These are phyloP conservation scores for Forsythia viridissima DNA, from an alignment of 257 asterid genomes.

Conservation along the genomic window DNA sequence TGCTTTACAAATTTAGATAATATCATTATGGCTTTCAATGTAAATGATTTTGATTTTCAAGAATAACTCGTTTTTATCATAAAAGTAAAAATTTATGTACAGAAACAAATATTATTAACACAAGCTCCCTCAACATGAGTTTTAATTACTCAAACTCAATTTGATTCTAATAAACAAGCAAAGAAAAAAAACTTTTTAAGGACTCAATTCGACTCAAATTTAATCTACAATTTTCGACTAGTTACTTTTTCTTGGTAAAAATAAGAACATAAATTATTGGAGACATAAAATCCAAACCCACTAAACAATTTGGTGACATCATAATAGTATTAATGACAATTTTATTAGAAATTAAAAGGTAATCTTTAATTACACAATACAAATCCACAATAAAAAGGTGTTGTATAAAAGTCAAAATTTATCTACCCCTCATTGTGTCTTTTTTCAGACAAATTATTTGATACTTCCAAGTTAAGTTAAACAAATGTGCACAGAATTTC, in stretches of 20 bases:
- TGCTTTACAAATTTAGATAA: no score
- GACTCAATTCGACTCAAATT: no score
- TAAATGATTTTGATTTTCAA: not conserved
- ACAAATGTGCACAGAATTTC: slow-evolving; percentile 9
- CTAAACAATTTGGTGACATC: not conserved
- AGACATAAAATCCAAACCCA: not conserved
- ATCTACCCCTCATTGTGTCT: not conserved
- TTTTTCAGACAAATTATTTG: slow-evolving; percentile 15
- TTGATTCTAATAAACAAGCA: not conserved
- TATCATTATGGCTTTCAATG: no score
- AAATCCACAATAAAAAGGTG: not conserved
- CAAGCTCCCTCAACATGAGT: not conserved
- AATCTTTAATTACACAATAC: not conserved
- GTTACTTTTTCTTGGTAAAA: no score
- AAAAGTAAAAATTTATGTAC: not conserved
- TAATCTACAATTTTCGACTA: no score
- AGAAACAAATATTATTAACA: no score
- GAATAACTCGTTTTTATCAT: not conserved
- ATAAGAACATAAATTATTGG: not conserved
- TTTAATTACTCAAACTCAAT: not conserved
- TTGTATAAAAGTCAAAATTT: slow-evolving; percentile 23
- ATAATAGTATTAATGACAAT: not conserved
- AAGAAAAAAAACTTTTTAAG: no score
- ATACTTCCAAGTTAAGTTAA: slow-evolving; percentile 16
- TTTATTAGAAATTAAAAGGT: not conserved